Conservation (phyloP, 192 early-diverging fungal species). For the Obelidium mucronatum region DNA sequence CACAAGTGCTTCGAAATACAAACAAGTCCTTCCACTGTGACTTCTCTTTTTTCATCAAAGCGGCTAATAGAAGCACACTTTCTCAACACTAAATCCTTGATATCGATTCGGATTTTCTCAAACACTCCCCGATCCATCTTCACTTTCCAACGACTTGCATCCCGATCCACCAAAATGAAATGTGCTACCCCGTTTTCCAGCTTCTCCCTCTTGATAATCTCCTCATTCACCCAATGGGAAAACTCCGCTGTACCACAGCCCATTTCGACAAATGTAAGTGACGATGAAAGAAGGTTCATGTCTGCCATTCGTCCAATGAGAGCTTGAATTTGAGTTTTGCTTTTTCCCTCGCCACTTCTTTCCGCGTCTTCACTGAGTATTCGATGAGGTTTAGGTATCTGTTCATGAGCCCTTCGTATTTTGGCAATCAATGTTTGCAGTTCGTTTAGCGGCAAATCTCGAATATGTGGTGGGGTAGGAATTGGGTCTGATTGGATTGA, state of each 20-base stretch:
- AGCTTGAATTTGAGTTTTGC: neutral
- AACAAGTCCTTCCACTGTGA: neutral
- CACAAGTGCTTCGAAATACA: slow-evolving; percentile 39
- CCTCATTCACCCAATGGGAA: slow-evolving; percentile 5
- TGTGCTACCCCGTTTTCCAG: neutral
- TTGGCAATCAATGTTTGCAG: neutral
- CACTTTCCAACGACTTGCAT: slow-evolving; percentile 29
- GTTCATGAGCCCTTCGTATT: neutral
- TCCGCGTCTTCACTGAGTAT: no score
- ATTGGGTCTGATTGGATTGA: neutral
- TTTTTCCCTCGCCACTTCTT: no score
- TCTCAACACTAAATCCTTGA: slow-evolving; percentile 23
- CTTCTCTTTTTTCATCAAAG: neutral
- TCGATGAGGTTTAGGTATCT: neutral
- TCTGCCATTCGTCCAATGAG: neutral
- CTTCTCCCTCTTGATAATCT: neutral
- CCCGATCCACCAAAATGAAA: slow-evolving; percentile 26
- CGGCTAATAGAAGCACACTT: neutral
- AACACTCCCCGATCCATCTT: slow-evolving; percentile 13
- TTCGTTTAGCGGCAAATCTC: neutral
- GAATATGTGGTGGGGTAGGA: neutral
- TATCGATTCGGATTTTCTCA: slow-evolving; percentile 28
- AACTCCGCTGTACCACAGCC: slow-evolving; percentile 29
- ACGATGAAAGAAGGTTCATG: neutral
- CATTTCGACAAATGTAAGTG: slow-evolving; percentile 6